Base-by-base conservation (phyloP, 2,329 filamentous ascomycete genomes). In the Arachnomyces sp. region DNA sequence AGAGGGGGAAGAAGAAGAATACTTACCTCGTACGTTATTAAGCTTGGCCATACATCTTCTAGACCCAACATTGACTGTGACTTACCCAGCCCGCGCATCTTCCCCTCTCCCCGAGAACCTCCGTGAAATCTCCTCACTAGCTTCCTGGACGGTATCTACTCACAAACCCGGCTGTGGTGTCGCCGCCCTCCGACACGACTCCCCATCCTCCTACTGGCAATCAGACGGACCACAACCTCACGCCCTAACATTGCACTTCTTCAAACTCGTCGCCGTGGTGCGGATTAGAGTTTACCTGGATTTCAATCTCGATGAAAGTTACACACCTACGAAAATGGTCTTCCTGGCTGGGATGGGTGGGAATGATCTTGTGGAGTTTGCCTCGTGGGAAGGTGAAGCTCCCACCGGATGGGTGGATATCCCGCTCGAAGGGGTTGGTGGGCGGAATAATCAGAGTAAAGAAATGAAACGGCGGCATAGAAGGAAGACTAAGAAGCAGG, bases 331-430 rank as follows among this genome's bases (percentile, higher is more conserved):
- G 1, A 85, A 88, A 53, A 93, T 98, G 54, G 71, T 84, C 34
- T 88, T 96, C 57, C 78, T 83, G 29, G 90, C 89, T 0, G 92
- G 92, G 9, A 94, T 87, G 47, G 87, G 88, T 33, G 83, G 88
- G 49, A 92, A 96, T 61, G 88, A 93, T 56, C 76, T 96, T 7
- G 82, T 93, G 39, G 84, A 92, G 47, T 96, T 94, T 60, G 81
- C 81, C 2, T 80, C 80, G 16, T 82, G 94, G 72, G 75, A 77
- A 47, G 80, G 94, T 16, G 77, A 80, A 48, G 81, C 79, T 43
- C 90, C 90, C 0, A 76, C 80, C 32, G 92, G 92, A 6, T 98
- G 92, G 92, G 82, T 94, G 41, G 83, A 94, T 58, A 82, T 95
- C 1, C 79, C 85, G 18, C 71, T 84, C 34, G 68, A 71, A 36